Evolutionary conservation across 768 basidiomycete genomes (phyloP), one percentile per base, ranked within the genome.

Genomic region (Pleurotus pulmonarius): DNA sequence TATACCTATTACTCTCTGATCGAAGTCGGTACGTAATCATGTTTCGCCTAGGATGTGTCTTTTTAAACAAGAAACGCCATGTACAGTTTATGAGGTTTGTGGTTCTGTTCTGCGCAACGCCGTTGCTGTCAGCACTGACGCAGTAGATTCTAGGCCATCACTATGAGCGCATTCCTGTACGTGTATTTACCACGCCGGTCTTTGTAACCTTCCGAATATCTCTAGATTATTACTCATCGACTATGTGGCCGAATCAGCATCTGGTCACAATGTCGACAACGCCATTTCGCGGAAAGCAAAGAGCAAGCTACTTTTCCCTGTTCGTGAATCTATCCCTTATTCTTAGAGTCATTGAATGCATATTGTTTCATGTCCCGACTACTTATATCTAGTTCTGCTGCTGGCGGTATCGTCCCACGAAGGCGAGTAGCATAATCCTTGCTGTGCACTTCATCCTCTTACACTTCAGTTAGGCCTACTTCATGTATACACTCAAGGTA

Each of bases 401-500:
- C 65, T 90, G 84, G 83, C 76, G 88, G 64, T 93, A 88, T 66
- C 75, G 90, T 13, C 90, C 91, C 0, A 90, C 90, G 13, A 93
- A 92, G 75, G 87, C 83, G 57, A 24, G 59, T 56, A 25, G 22
- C 18, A 2, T 25, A 3, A 5, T 24, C 11, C 25, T 46, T 11
- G 22, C 16, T 8, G 38, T 22, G 25, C 43, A 6, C 20, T 53
- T 39, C 16, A 3, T 52, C 26, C 39, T 60, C 44, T 53, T 43
- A 5, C 29, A 38, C 41, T 16, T 47, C 29, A 18, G 44, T 2
- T 62, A 90, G 83, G 76, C 87, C 2, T 93, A 95, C 71, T 96
- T 96, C 67, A 90, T 95, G 85, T 87, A 92, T 64, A 86, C 90
- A 8, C 70, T 92, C 67, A 92, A 92, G 76, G 92, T 87, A 61